Conservation (phyloP, 2,329 filamentous ascomycete species). For the Neonectria punicea region DNA sequence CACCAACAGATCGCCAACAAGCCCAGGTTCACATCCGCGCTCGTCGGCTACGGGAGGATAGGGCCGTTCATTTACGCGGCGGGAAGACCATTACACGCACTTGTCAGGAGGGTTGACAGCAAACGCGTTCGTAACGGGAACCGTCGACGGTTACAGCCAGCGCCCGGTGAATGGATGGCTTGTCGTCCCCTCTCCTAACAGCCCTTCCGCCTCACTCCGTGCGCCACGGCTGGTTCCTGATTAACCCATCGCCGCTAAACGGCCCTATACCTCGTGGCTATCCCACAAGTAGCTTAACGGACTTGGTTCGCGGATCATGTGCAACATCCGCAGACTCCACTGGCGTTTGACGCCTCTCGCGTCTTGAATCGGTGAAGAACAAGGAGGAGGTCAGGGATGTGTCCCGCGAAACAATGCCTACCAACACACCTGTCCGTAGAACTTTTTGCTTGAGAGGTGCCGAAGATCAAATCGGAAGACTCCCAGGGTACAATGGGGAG, state of each 20-base stretch:
- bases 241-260: slow-evolving; percentile 23
- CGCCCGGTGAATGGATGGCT: not conserved
- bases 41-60: slow-evolving; percentile 24
- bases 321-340: slow-evolving; percentile 46
- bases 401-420: slow-evolving; percentile 30
- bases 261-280: slow-evolving; percentile 36
- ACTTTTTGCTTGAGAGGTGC: slow-evolving; percentile 30
- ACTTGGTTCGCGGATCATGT: slow-evolving; percentile 43
- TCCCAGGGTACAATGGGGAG: slow-evolving; percentile 16
- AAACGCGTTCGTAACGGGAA: slow-evolving; percentile 2
- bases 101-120: not conserved
- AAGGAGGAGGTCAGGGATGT: slow-evolving; percentile 21
- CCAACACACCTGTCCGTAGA: slow-evolving; percentile 30
- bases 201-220: slow-evolving; percentile 11
- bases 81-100: slow-evolving; percentile 5
- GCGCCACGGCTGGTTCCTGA: slow-evolving; percentile 15
- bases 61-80: slow-evolving; percentile 11
- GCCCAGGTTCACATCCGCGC: slow-evolving; percentile 23
- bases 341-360: slow-evolving; percentile 45
- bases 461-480: slow-evolving; percentile 33
- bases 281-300: slow-evolving; percentile 41
- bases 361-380: slow-evolving; percentile 36
- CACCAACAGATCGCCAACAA: slow-evolving; percentile 14
- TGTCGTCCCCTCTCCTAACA: slow-evolving; percentile 2
- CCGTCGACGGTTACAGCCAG: not conserved